A percentile compares a stretch with the other conserved stretches of the same genome.
These are phyloP conservation scores for Insectozyma bohioensis DNA, from an alignment of 1,139 yeast genomes.

Conservation along the genomic window DNA sequence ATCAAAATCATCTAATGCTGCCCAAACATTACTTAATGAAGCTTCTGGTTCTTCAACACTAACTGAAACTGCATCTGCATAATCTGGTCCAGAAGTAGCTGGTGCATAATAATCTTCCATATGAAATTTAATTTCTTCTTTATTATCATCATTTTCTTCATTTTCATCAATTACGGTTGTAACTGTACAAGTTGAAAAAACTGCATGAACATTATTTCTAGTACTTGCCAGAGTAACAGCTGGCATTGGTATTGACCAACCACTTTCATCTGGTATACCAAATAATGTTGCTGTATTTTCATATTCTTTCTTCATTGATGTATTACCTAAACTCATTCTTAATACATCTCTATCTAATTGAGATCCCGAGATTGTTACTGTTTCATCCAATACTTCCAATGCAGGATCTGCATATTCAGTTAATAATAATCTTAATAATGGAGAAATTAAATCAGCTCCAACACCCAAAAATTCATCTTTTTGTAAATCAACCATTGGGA, in stretches of 20 bases:
- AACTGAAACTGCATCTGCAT: slow-evolving; percentile 35
- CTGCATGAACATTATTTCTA: slow-evolving; percentile 92
- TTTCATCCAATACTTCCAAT: slow-evolving; percentile 83
- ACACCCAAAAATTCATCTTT: slow-evolving; percentile 82
- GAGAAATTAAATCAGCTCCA: slow-evolving; percentile 94
- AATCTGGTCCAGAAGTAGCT: slow-evolving; percentile 22
- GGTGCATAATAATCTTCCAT: slow-evolving; percentile 64
- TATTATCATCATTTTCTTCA: slow-evolving; percentile 22
- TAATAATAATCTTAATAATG: slow-evolving; percentile 74
- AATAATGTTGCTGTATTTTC: slow-evolving; percentile 86
- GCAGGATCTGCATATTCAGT: slow-evolving; percentile 91
- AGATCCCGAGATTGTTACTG: slow-evolving; percentile 83
- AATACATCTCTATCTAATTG: slow-evolving; percentile 88
- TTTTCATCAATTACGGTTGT: slow-evolving; percentile 29
- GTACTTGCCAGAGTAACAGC: slow-evolving; percentile 85
- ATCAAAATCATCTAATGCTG: slow-evolving; percentile 92
- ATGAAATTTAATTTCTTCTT: slow-evolving; percentile 57
- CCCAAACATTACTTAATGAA: slow-evolving; percentile 91
- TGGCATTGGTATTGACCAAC: slow-evolving; percentile 98
- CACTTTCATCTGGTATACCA: slow-evolving; percentile 96
- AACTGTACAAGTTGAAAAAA: slow-evolving; percentile 76
- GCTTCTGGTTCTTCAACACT: slow-evolving; percentile 65
- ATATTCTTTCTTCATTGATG: slow-evolving; percentile 73
- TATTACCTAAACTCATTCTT: slow-evolving; percentile 86
- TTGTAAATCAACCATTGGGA: slow-evolving; percentile 76